These are phyloP conservation scores for Aspergillus terreus DNA, from an alignment of 2,329 filamentous ascomycete species.

Conservation along the genomic window DNA sequence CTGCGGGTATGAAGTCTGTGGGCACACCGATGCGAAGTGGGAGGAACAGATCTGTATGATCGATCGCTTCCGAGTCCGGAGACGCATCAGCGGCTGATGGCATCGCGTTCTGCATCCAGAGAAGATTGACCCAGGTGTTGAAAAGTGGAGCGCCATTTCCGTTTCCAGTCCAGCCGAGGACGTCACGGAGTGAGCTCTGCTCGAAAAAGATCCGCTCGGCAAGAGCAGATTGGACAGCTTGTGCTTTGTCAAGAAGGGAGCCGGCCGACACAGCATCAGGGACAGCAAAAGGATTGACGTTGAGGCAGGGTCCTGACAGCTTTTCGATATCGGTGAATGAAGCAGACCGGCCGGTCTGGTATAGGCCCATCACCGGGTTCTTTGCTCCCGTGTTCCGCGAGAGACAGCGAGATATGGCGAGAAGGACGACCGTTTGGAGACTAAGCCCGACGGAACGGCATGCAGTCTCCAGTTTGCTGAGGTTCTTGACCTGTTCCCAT, in stretches of 20 bases:
- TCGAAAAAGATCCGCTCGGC: constrained; percentile 26
- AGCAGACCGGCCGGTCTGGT: constrained; percentile 30
- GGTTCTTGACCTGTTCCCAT: constrained; percentile 20
- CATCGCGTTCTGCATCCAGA: constrained; percentile 23
- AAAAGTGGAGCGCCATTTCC: constrained; percentile 17
- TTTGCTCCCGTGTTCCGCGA: constrained; percentile 14
- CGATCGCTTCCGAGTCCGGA: neutral
- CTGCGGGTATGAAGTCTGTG: constrained; percentile 22
- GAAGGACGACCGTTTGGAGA: constrained; percentile 27
- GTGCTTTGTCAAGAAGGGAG: constrained; percentile 11
- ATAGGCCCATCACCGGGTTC: constrained; percentile 27
- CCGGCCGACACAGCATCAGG: constrained; percentile 5
- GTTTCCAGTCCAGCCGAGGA: constrained; percentile 17
- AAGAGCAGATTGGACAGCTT: constrained; percentile 19
- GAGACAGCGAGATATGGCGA: constrained; percentile 25
- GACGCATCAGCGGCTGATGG: constrained; percentile 3
- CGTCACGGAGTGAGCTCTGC: constrained; percentile 24
- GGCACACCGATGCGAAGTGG: constrained; percentile 24
- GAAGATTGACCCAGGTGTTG: constrained; percentile 31
- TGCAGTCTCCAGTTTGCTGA: constrained; percentile 18
- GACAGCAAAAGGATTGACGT: constrained; percentile 26
- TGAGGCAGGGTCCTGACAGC: constrained; percentile 28
- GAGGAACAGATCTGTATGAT: constrained; percentile 12
- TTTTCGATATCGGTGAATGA: constrained; percentile 23
- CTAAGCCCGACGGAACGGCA: constrained; percentile 18